A percentile compares a stretch with the other conserved stretches of the same genome.
Evolutionary conservation across 805 yeast genomes (phyloP).

Genomic region (Vanderwaltozyma verrucispora): DNA sequence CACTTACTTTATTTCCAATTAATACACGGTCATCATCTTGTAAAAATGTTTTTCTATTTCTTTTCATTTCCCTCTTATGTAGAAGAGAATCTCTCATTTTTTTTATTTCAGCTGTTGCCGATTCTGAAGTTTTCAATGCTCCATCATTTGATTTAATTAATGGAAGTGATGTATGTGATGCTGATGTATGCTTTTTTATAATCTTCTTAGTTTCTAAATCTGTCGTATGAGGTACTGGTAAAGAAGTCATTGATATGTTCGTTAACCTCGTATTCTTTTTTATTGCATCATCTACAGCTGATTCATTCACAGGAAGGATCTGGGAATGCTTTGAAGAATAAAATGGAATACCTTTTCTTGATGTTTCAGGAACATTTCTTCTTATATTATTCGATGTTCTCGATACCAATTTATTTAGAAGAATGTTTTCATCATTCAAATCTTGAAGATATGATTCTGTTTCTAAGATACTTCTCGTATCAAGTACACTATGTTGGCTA

Average conservation of each 20-base stretch:
- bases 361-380: conserved; percentile 14
- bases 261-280: neutral
- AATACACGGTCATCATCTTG: conserved; percentile 47
- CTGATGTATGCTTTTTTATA: neutral
- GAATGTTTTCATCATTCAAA: conserved; percentile 26
- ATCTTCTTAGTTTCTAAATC: conserved; percentile 2
- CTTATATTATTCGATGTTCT: conserved; percentile 7
- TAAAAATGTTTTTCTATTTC: conserved; percentile 31
- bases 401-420: conserved; percentile 27
- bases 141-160: conserved; percentile 6
- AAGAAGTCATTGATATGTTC: conserved; percentile 8
- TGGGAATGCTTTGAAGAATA: conserved; percentile 29
- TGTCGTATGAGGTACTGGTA: conserved; percentile 3
- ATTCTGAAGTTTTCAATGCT: conserved; percentile 26
- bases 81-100: conserved; percentile 41
- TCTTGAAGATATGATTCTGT: conserved; percentile 31
- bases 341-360: conserved; percentile 24
- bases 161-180: conserved; percentile 2
- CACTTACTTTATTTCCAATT: conserved; percentile 75
- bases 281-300: neutral
- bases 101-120: conserved; percentile 36
- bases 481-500: conserved; percentile 1
- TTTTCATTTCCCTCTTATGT: conserved; percentile 34
- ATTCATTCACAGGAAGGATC: conserved; percentile 22
- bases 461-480: conserved; percentile 14